These are phyloP conservation scores for Prunus mume DNA, from an alignment of 306 rosid genomes.

Conservation along the genomic window DNA sequence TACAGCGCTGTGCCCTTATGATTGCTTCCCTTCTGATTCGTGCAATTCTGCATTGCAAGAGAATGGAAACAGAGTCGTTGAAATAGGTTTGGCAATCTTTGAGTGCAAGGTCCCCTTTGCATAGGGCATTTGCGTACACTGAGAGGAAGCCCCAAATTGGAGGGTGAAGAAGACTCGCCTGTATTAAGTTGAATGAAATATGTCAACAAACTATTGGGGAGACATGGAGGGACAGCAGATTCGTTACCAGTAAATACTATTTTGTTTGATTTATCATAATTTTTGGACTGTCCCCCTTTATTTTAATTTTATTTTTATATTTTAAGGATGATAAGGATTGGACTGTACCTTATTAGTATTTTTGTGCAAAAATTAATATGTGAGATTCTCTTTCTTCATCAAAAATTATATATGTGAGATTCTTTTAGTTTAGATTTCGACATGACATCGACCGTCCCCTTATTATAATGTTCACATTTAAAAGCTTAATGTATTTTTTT, in stretches of 20 bases:
- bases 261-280: neutral
- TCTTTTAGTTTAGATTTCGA: neutral
- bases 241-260: neutral
- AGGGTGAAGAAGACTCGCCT: too few species aligned
- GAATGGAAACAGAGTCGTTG: neutral
- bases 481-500: too few species aligned
- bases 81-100: neutral
- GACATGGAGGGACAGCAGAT: too few species aligned
- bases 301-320: neutral
- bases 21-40: neutral
- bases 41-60: neutral
- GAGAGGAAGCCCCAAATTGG: neutral
- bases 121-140: neutral
- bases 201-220: too few species aligned
- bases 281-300: neutral
- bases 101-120: constrained; percentile 8
- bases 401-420: too few species aligned
- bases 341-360: neutral
- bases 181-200: too few species aligned
- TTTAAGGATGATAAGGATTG: neutral
- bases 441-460: neutral
- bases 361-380: neutral
- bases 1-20: neutral
- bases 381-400: neutral
- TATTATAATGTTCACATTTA: too few species aligned